These are phyloP conservation scores for Suillus bovinus DNA, from an alignment of 768 basidiomycete species.

Conservation along the genomic window DNA sequence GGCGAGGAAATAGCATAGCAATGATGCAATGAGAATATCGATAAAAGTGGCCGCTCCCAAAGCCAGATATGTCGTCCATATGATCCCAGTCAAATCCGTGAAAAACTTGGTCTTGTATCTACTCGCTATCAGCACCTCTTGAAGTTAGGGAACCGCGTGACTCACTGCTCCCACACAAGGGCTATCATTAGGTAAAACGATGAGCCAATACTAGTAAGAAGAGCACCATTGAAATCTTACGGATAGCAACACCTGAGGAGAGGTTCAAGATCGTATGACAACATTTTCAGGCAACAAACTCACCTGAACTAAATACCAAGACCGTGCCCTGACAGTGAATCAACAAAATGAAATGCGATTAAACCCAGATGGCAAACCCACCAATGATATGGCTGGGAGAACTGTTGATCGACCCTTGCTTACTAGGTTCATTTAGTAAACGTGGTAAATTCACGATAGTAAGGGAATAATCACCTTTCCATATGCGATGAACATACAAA, in stretches of 20 bases:
- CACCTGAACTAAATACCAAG: not conserved
- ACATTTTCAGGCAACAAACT: not conserved
- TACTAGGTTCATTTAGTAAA: not conserved
- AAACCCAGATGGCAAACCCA: not conserved
- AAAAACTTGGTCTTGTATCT: not conserved
- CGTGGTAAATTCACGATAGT: not conserved
- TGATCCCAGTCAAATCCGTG: not conserved
- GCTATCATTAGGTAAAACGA: not conserved
- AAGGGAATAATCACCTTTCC: not conserved
- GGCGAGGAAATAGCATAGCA: not conserved
- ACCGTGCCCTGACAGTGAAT: not conserved
- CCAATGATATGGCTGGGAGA: not conserved
- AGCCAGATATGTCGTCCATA: not conserved
- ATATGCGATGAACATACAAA: not conserved
- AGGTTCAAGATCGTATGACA: not conserved
- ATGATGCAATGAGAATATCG: not conserved
- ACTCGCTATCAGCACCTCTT: too few species aligned
- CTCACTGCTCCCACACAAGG: not conserved
- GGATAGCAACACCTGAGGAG: not conserved
- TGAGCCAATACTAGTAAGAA: not conserved
- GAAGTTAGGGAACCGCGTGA: not conserved
- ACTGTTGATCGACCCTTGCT: not conserved
- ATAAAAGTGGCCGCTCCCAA: not conserved
- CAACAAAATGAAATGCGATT: not conserved
- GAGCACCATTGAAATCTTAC: not conserved